Percentiles rank a stretch among this genome's conserved stretches.
Evolutionary conservation across 768 basidiomycete species (phyloP).

Genomic region (Phanerochaete sordida): DNA sequence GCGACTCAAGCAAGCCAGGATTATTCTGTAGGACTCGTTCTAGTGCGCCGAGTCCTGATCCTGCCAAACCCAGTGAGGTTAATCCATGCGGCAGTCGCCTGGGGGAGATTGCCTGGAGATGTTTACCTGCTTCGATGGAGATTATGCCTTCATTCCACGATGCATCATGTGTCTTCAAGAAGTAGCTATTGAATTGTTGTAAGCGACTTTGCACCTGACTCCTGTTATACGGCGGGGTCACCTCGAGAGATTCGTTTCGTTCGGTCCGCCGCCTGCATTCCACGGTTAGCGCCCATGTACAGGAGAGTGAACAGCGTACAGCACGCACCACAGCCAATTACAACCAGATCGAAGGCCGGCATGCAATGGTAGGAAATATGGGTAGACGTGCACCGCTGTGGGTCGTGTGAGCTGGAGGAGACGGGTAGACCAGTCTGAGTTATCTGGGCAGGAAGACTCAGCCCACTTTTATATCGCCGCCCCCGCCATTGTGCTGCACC

Average conservation of each 20-base stretch:
- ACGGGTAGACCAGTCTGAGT: not conserved
- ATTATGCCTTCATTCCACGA: conserved; percentile 81
- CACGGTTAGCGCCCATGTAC: not conserved
- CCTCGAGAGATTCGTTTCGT: conserved; percentile 88
- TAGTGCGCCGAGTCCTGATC: conserved; percentile 84
- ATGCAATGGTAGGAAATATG: conserved; percentile 21
- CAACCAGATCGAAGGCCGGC: conserved; percentile 66
- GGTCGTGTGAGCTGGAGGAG: not conserved
- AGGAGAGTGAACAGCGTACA: not conserved
- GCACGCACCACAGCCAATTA: conserved; percentile 49
- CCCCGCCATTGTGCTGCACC: not conserved
- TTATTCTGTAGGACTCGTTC: conserved; percentile 52
- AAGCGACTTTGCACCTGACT: not conserved
- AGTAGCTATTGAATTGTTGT: conserved; percentile 53
- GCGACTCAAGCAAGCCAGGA: conserved; percentile 48
- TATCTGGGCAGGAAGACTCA: not conserved
- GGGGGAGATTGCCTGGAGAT: too few relatives aligned
- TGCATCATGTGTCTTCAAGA: conserved; percentile 66
- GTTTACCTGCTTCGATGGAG: conserved; percentile 81
- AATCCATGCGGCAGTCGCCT: too few relatives aligned
- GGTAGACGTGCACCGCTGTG: not conserved
- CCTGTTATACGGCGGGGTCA: conserved; percentile 24
- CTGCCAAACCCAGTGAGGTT: conserved; percentile 35
- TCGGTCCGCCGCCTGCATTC: conserved; percentile 73
- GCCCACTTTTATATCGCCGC: not conserved